These are phyloP conservation scores for Cicer cuneatum DNA, from an alignment of 306 rosid genomes.

Conservation along the genomic window DNA sequence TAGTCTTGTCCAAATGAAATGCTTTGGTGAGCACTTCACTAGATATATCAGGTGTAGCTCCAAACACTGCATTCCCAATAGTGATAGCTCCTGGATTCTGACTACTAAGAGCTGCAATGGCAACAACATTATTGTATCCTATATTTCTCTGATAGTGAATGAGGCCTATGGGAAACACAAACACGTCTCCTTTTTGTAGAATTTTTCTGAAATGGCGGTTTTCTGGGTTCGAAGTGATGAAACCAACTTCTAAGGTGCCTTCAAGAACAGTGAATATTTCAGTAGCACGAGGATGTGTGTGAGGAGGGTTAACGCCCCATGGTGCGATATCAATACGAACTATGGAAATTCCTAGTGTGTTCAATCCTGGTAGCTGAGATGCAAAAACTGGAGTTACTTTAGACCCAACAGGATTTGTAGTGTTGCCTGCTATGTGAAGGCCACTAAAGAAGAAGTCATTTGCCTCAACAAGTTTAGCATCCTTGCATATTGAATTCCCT, in stretches of 20 bases:
- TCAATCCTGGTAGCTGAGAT: constrained; percentile 50
- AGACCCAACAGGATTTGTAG: constrained; percentile 41
- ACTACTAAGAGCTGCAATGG: constrained; percentile 51
- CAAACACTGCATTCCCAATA: constrained; percentile 50
- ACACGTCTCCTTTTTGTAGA: constrained; percentile 50
- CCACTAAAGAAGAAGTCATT: constrained; percentile 49
- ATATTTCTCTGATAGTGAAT: constrained; percentile 52
- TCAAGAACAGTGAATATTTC: constrained; percentile 47
- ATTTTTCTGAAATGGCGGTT: constrained; percentile 39
- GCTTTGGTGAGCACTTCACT: constrained; percentile 38
- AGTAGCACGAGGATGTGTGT: constrained; percentile 52
- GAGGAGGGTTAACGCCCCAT: constrained; percentile 58
- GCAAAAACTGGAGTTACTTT: constrained; percentile 48
- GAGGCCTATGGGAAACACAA: constrained; percentile 53
- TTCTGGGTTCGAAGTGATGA: constrained; percentile 54
- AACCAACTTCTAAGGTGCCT: constrained; percentile 51
- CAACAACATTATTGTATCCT: constrained; percentile 42
- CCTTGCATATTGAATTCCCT: constrained; percentile 48
- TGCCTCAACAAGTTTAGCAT: constrained; percentile 46
- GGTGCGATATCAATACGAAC: constrained; percentile 51
- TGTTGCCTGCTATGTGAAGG: constrained; percentile 51
- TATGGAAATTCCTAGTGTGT: constrained; percentile 42
- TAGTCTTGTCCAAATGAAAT: constrained; percentile 35
- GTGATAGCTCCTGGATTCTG: constrained; percentile 51
- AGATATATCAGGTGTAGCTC: constrained; percentile 42